Evolutionary conservation across 352 stramenopile genomes (phyloP).

Genomic region (Phytopythium oedochilum): DNA sequence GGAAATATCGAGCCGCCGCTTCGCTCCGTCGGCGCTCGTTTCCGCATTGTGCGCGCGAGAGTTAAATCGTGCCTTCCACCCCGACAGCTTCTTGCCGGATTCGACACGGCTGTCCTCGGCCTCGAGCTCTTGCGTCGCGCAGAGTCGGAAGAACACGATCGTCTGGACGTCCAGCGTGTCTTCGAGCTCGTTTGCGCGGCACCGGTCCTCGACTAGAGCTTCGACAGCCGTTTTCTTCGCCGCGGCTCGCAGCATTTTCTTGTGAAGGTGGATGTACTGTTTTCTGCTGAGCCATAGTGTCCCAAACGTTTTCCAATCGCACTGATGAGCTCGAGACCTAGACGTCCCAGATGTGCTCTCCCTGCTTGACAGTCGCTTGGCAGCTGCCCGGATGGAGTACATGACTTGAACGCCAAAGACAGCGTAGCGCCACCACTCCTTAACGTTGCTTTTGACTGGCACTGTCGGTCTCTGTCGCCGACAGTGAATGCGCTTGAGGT

Average conservation of each 20-base stretch:
- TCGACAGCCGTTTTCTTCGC: conserved; percentile 53
- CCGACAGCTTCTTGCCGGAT: conserved; percentile 57
- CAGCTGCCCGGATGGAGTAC: conserved; percentile 21
- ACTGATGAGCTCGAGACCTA: conserved; percentile 6
- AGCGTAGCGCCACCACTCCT: conserved; percentile 77
- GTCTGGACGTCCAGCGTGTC: conserved; percentile 68
- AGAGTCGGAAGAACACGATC: conserved; percentile 80
- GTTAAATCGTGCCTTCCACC: conserved; percentile 69
- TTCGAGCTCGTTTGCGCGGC: conserved; percentile 55
- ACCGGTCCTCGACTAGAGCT: conserved; percentile 34
- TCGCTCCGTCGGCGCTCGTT: conserved; percentile 5
- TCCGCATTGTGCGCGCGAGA: conserved; percentile 17
- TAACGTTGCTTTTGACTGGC: conserved; percentile 39
- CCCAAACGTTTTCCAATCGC: conserved; percentile 62
- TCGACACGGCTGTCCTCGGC: conserved; percentile 60
- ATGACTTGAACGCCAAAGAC: conserved; percentile 63
- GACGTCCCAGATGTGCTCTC: neutral
- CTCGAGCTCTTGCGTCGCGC: conserved; percentile 56
- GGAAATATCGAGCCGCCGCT: conserved; percentile 21
- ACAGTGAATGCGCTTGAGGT: conserved; percentile 79
- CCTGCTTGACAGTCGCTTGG: conserved; percentile 5
- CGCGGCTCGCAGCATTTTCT: conserved; percentile 54
- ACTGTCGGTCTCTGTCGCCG: conserved; percentile 53
- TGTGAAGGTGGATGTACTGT: conserved; percentile 74
- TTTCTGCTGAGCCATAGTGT: conserved; percentile 52